These are phyloP conservation scores for Aureobasidium vineae DNA, from an alignment of 2,329 filamentous ascomycete species.

Conservation along the genomic window DNA sequence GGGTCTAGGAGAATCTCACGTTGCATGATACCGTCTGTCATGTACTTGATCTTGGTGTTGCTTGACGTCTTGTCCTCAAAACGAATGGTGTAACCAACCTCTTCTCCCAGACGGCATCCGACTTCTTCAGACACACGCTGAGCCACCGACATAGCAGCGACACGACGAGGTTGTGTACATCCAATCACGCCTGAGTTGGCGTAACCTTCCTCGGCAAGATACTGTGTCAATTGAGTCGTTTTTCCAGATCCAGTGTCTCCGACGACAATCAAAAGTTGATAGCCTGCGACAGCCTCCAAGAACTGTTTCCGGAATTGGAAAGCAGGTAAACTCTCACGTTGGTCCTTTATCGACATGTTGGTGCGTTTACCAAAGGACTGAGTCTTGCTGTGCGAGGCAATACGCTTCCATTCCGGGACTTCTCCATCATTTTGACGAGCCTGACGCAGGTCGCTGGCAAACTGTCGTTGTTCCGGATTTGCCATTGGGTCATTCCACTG, in stretches of 20 bases:
- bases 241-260: constrained; percentile 97
- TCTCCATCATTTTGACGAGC: constrained; percentile 60
- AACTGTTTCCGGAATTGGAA: constrained; percentile 85
- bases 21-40: constrained; percentile 98
- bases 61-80: constrained; percentile 93
- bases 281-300: constrained; percentile 79
- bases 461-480: constrained; percentile 76
- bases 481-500: constrained; percentile 99
- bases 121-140: constrained; percentile 97
- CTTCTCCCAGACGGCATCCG: constrained; percentile 82
- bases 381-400: constrained; percentile 69
- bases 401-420: constrained; percentile 90
- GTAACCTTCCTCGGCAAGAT: constrained; percentile 88
- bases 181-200: constrained; percentile 85
- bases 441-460: constrained; percentile 80
- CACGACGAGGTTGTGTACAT: constrained; percentile 94
- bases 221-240: constrained; percentile 94
- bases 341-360: constrained; percentile 89
- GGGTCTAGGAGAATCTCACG: constrained; percentile 92
- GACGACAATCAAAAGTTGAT: constrained; percentile 93
- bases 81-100: constrained; percentile 95
- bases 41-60: constrained; percentile 94
- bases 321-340: constrained; percentile 84
- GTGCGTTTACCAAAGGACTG: constrained; percentile 82
- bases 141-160: constrained; percentile 95